Conservation (phyloP, 2,329 filamentous ascomycete species). For the Alternaria sp. region DNA sequence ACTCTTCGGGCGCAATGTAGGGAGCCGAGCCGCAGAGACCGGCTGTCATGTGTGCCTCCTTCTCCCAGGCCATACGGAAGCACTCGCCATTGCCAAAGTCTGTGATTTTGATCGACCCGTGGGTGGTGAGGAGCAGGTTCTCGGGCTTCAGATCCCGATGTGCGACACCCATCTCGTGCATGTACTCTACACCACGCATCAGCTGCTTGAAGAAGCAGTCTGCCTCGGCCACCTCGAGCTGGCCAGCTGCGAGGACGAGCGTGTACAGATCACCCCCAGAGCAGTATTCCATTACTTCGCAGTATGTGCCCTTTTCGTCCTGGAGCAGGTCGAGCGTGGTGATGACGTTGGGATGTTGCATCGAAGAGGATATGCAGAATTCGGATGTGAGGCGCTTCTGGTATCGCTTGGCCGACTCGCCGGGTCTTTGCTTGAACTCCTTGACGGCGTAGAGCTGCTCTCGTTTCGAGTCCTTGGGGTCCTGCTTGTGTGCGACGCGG, state of each 20-base stretch:
- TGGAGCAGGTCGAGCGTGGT: constrained; percentile 95
- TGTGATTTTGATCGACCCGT: constrained; percentile 93
- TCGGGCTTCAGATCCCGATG: constrained; percentile 97
- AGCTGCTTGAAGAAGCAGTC: constrained; percentile 99
- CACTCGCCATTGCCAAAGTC: constrained; percentile 99
- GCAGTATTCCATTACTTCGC: constrained; percentile 99
- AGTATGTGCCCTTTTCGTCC: constrained; percentile 96
- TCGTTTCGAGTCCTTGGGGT: constrained; percentile 74
- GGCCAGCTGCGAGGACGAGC: constrained; percentile 85
- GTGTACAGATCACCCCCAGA: constrained; percentile 96
- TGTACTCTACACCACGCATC: constrained; percentile 98
- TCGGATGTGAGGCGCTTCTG: constrained; percentile 96
- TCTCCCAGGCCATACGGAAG: constrained; percentile 99
- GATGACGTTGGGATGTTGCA: constrained; percentile 97
- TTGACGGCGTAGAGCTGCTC: constrained; percentile 98
- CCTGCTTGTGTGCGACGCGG: constrained; percentile 93
- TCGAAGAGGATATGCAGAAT: constrained; percentile 96
- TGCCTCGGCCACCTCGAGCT: constrained; percentile 89
- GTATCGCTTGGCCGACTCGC: constrained; percentile 96
- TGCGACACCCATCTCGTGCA: constrained; percentile 99
- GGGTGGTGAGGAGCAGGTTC: constrained; percentile 90
- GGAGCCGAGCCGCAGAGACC: constrained; percentile 95
- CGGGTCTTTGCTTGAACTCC: constrained; percentile 91
- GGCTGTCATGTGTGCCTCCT: constrained; percentile 96
- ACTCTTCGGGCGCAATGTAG: constrained; percentile 97